Conservation (phyloP, 352 stramenopile species). For the Globisporangium irregulare region DNA sequence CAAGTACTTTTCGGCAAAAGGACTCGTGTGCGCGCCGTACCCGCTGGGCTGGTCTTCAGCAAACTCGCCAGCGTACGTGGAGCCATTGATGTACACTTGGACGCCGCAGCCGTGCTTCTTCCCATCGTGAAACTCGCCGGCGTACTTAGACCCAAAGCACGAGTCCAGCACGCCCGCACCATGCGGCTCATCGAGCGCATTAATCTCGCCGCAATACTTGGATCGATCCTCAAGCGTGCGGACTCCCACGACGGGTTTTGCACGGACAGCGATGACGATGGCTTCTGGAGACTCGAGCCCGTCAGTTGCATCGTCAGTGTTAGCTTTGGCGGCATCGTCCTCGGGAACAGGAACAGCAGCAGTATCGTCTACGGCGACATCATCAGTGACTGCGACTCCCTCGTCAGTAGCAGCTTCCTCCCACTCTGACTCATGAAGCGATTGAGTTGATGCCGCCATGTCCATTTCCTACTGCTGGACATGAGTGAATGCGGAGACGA, state of each 20-base stretch:
- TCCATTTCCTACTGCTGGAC: neutral
- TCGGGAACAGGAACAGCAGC: neutral
- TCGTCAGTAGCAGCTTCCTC: neutral
- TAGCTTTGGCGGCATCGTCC: neutral
- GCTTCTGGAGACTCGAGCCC: neutral
- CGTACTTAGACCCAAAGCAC: slow-evolving; percentile 34
- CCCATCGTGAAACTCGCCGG: slow-evolving; percentile 30
- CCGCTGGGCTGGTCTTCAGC: slow-evolving; percentile 21
- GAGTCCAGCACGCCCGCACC: slow-evolving; percentile 37
- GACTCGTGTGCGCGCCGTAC: slow-evolving; percentile 42
- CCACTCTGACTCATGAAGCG: neutral
- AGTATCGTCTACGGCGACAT: neutral
- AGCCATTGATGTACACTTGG: slow-evolving; percentile 34
- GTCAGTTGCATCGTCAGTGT: neutral
- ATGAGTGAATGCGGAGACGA: neutral
- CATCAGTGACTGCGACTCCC: neutral
- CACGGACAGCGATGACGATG: slow-evolving; percentile 15
- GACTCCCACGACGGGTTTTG: slow-evolving; percentile 12
- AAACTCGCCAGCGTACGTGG: slow-evolving; percentile 41
- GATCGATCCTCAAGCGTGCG: slow-evolving; percentile 25
- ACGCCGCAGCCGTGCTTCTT: slow-evolving; percentile 44
- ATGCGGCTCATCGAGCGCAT: slow-evolving; percentile 23
- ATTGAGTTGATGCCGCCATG: neutral
- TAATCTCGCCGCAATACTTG: slow-evolving; percentile 34
- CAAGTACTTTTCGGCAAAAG: slow-evolving; percentile 39